Percentiles rank a stretch among this genome's conserved stretches.
Conservation (phyloP, 768 basidiomycete species). For the Calvatia gigantea region DNA sequence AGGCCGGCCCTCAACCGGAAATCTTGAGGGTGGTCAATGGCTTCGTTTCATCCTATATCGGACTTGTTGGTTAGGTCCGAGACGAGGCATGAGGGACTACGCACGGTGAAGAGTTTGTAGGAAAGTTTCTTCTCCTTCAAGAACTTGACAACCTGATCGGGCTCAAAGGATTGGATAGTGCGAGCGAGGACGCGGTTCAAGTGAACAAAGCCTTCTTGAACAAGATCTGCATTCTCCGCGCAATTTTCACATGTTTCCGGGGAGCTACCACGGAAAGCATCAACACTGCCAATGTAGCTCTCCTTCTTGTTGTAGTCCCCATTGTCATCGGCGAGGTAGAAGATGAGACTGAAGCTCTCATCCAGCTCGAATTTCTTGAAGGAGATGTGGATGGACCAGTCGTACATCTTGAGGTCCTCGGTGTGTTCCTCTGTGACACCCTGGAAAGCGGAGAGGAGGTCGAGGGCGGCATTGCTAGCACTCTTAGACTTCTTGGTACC, state of each 20-base stretch:
- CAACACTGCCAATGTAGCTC: slow-evolving; percentile 36
- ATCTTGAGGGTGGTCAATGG: neutral
- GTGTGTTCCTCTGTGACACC: slow-evolving; percentile 2
- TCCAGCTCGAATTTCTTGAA: slow-evolving; percentile 40
- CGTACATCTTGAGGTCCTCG: slow-evolving; percentile 18
- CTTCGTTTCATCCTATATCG: neutral
- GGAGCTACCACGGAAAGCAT: slow-evolving; percentile 32
- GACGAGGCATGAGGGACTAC: too few species aligned
- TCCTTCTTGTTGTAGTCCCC: slow-evolving; percentile 23
- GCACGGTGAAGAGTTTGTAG: neutral
- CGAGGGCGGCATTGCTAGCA: neutral
- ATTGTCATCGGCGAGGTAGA: slow-evolving; percentile 39
- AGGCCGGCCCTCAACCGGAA: neutral
- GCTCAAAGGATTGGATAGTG: slow-evolving; percentile 30
- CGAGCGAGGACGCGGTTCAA: slow-evolving; percentile 32
- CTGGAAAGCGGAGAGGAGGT: neutral
- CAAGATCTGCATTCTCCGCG: slow-evolving; percentile 24
- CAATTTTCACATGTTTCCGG: slow-evolving; percentile 39
- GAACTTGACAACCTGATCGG: slow-evolving; percentile 37
- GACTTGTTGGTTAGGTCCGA: neutral
- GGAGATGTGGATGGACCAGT: slow-evolving; percentile 42
- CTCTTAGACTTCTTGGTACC: slow-evolving; percentile 11
- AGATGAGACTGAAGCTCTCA: slow-evolving; percentile 33
- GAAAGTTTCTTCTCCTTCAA: slow-evolving; percentile 19
- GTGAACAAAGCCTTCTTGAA: slow-evolving; percentile 43